Base-by-base conservation (phyloP, 768 basidiomycete species). In the Lentinula lateritia region DNA sequence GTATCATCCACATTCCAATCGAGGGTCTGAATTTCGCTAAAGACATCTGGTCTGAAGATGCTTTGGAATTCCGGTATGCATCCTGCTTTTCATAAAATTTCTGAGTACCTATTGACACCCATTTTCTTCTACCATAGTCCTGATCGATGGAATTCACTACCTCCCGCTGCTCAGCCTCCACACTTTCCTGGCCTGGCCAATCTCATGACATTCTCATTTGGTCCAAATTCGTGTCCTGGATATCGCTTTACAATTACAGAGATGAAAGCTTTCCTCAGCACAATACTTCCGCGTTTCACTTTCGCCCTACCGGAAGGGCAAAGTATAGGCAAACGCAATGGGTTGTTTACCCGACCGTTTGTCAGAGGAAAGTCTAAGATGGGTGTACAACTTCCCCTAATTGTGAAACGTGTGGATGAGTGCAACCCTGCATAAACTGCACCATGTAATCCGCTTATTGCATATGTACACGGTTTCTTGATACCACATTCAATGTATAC, bases 1-100 rank as follows among this genome's bases (percentile, higher is more conserved):
- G 78, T 63, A 83, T 78, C 62, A 73, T 87, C 12, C 83, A 85
- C 61, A 77, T 86, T 42, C 83, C 84, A 2, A 77, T 84, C 43
- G 84, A 86, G 67, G 84, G 82, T 2, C 67, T 84, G 36, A 86
- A 82, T 65, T 68, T 78, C 54, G 72, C 75, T 46, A 75, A 79
- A 62, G 80, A 81, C 34, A 74, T 84, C 20, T 87, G 84, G 83
- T 85, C 85, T 0, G 63, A 70, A 45, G 83, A 86, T 68, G 81
- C 83, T 1, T 66, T 67, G 53, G 68, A 74, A 62, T 87, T 86
- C 74, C 82, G 81, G 84, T 85, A 66, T 61, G 82, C 72, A 48
- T 46, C 55, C 20, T 50, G 13, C 46, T 23, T 7, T 3, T 52
- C 54, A 15, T 6, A 54, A 54, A 10, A 35, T 28, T 36, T 61